These are phyloP conservation scores for Pyrenophora seminiperda DNA, from an alignment of 2,329 filamentous ascomycete genomes.

Conservation along the genomic window DNA sequence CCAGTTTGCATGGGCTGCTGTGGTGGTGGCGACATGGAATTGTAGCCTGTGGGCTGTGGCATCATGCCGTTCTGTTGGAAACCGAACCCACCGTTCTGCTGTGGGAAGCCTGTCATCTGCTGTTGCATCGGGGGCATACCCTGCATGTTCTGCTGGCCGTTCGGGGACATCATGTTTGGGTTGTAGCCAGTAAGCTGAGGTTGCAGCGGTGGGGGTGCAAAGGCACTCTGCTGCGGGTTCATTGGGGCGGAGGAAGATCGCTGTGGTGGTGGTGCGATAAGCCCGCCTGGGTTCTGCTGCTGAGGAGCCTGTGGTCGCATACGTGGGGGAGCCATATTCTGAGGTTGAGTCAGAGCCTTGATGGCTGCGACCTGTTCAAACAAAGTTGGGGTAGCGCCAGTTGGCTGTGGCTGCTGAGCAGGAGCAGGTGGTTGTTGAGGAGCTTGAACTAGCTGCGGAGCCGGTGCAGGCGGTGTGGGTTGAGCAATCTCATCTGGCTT, in stretches of 20 bases:
- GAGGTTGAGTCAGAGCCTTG: slow-evolving; percentile 46
- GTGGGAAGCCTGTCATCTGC: slow-evolving; percentile 49
- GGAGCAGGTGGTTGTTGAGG: slow-evolving; percentile 47
- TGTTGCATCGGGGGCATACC: slow-evolving; percentile 44
- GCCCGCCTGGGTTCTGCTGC: slow-evolving; percentile 61
- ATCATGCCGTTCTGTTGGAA: slow-evolving; percentile 48
- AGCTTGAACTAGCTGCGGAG: slow-evolving; percentile 49
- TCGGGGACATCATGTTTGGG: slow-evolving; percentile 61
- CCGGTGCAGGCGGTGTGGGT: slow-evolving; percentile 48
- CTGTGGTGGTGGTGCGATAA: slow-evolving; percentile 78
- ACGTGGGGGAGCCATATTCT: slow-evolving; percentile 54
- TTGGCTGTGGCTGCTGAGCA: slow-evolving; percentile 42
- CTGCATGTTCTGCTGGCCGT: slow-evolving; percentile 59
- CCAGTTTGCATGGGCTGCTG: slow-evolving; percentile 53
- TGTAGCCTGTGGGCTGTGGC: slow-evolving; percentile 48
- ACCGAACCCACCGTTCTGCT: slow-evolving; percentile 40
- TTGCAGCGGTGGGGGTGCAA: slow-evolving; percentile 72
- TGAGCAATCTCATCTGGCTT: slow-evolving; percentile 49
- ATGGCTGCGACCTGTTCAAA: slow-evolving; percentile 47
- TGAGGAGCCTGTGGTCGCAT: slow-evolving; percentile 75
- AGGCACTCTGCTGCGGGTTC: slow-evolving; percentile 69
- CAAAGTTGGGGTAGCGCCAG: slow-evolving; percentile 52
- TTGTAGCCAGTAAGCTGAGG: slow-evolving; percentile 80
- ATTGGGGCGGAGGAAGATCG: slow-evolving; percentile 87
- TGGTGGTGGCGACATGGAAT: slow-evolving; percentile 41